Evolutionary conservation across 306 rosid genomes (phyloP).

Genomic region (Cotoneaster glaucophyllus): DNA sequence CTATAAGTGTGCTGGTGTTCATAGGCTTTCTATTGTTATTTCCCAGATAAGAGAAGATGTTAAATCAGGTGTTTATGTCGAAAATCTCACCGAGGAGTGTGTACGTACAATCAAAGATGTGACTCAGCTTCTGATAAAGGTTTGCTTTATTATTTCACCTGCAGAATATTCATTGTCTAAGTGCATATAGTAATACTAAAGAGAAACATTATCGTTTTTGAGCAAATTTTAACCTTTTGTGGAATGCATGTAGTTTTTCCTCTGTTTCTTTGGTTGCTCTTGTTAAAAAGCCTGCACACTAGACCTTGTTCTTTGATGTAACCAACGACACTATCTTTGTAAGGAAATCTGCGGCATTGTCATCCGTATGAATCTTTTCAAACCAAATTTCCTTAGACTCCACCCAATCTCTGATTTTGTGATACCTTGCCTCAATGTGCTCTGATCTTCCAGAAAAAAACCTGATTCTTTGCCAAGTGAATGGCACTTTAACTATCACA

Average conservation of each 20-base stretch:
- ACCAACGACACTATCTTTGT: too few relatives aligned
- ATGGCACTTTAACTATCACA: too few relatives aligned
- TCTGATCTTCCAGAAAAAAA: too few relatives aligned
- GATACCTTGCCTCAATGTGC: too few relatives aligned
- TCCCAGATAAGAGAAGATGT: conserved; percentile 95
- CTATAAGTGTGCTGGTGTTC: conserved; percentile 8
- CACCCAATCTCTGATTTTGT: too few relatives aligned
- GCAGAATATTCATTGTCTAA: neutral
- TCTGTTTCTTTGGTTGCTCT: too few relatives aligned
- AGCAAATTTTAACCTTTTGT: neutral
- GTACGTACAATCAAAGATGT: conserved; percentile 70
- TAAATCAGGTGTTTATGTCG: conserved; percentile 97
- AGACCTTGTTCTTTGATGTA: too few relatives aligned
- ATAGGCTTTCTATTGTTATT: conserved; percentile 5
- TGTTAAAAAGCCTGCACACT: too few relatives aligned
- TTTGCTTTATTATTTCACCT: conserved; percentile 22
- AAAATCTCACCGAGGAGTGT: conserved; percentile 81
- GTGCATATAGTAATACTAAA: neutral
- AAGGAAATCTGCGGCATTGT: too few relatives aligned
- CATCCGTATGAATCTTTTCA: too few relatives aligned
- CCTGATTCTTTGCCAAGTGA: too few relatives aligned
- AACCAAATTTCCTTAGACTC: too few relatives aligned
- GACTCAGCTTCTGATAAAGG: conserved; percentile 74
- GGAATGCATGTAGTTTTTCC: neutral
- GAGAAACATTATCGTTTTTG: neutral